Conservation (phyloP, 2,329 filamentous ascomycete species). For the Coniochaeta ligniaria region DNA sequence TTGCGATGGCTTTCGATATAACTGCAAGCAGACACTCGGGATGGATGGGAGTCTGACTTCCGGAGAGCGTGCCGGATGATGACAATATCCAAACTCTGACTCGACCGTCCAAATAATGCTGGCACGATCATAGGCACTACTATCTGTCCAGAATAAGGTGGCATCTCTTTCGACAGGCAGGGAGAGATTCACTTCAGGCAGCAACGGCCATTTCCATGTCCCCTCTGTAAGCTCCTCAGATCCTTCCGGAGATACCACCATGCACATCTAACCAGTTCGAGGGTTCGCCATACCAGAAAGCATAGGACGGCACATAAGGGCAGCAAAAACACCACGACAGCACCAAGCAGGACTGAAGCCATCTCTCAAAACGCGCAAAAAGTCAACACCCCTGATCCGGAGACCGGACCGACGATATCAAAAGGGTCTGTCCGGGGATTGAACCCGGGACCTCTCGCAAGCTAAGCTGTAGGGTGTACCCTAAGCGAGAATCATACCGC, state of each 20-base stretch:
- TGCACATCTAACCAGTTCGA: no score
- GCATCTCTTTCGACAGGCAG: background rate
- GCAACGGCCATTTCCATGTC: no score
- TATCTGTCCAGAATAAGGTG: background rate
- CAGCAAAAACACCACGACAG: no score
- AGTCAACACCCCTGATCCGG: background rate
- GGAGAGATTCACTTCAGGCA: background rate
- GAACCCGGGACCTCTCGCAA: slow-evolving; percentile 2
- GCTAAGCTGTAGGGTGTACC: slow-evolving; percentile 22
- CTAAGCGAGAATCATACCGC: slow-evolving; percentile 63
- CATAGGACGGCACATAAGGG: no score
- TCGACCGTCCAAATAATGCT: background rate
- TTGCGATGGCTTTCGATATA: background rate
- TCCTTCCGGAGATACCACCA: no score
- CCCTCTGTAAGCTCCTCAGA: no score
- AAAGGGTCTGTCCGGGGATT: slow-evolving; percentile 1
- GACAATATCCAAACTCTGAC: background rate
- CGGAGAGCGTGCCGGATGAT: background rate
- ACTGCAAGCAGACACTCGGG: background rate
- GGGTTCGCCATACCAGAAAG: no score
- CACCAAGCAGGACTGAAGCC: no score
- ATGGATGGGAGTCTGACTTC: background rate
- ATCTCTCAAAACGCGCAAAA: background rate
- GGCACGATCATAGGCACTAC: background rate
- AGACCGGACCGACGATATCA: background rate